Evolutionary conservation across 208 protist species (phyloP), one percentile per base, ranked within the genome.

Genomic region (Trypanosoma cruzi): DNA sequence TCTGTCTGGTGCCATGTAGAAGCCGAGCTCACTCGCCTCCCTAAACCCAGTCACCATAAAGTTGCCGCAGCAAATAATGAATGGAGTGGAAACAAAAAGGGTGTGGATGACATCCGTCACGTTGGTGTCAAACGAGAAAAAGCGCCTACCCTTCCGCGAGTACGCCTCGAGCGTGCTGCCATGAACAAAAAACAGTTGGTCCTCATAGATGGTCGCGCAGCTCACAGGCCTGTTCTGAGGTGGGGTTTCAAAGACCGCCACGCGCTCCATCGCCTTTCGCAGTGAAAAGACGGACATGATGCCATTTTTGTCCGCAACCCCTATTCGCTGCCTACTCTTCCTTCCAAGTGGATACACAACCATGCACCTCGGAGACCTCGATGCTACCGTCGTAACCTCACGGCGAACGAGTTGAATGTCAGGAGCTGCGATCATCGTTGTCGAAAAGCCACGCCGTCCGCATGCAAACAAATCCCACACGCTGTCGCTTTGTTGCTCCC

Each of bases 41-140:
- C 71, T 46, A 66, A 95, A 86, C 20, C 82, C 80, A 24, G 89
- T 93, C 56, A 89, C 62, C 82, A 94, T 95, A 64, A 90, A 97
- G 63, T 91, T 85, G 7, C 93, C 93, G 6, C 84, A 80, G 22
- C 85, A 69, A 59, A 93, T 94, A 44, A 97, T 86, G 56, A 85
- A 94, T 1, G 93, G 93, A 2, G 86, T 94, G 46, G 85, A 78
- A 29, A 96, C 82, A 58, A 73, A 76, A 31, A 97, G 37, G 14
- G 75, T 69, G 56, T 84, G 82, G 46, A 91, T 77, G 58, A 50
- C 76, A 71, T 97, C 93, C 16, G 93, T 94, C 34, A 86, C 81
- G 55, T 91, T 88, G 4, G 87, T 97, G 70, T 97, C 88, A 24
- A 93, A 75, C 4, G 74, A 80, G 64, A 96, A 97, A 69, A 96